Evolutionary conservation across 805 yeast genomes (phyloP), one percentile per base, ranked within the genome.

Genomic region (Sugiyamaella marilandica): DNA sequence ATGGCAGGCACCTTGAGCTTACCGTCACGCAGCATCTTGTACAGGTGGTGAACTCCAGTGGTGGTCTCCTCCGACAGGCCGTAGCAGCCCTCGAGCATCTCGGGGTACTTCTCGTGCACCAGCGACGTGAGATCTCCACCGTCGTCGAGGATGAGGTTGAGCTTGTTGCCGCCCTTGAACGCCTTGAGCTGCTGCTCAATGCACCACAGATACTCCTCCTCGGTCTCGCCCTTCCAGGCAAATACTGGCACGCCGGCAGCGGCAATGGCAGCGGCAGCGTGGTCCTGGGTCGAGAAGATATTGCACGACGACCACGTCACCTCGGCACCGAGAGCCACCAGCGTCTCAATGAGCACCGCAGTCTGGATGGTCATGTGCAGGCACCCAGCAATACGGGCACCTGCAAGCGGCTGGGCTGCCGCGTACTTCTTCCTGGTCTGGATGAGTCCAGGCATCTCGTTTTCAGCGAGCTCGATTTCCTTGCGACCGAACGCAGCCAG

Each of bases 201-300:
- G 83, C 99, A 92, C 99, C 99, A 92, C 71, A 82, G 72, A 84
- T 92, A 94, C 81, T 92, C 99, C 81, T 92, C 98, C 77, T 92
- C 99, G 75, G 98, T 89, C 84, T 92, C 98, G 74, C 99, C 98
- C 83, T 92, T 92, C 99, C 99, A 92, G 69, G 99, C 99, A 66
- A 89, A 92, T 63, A 92, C 99, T 71, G 99, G 98, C 56, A 92
- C 95, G 79, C 99, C 99, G 64, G 97, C 75, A 65, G 98, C 99
- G 66, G 99, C 99, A 74, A 92, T 94, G 67, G 98, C 98, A 70
- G 99, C 97, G 68, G 99, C 98, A 65, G 98, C 98, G 74, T 92
- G 98, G 78, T 92, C 99, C 81, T 92, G 99, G 63, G 99, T 92
- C 66, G 98, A 91, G 85, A 88, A 92, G 69, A 92, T 92, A 95